Percentiles rank a stretch among this genome's conserved stretches.
These are phyloP conservation scores for Thecamonas trahens DNA, from an alignment of 78 protist species.

Conservation along the genomic window DNA sequence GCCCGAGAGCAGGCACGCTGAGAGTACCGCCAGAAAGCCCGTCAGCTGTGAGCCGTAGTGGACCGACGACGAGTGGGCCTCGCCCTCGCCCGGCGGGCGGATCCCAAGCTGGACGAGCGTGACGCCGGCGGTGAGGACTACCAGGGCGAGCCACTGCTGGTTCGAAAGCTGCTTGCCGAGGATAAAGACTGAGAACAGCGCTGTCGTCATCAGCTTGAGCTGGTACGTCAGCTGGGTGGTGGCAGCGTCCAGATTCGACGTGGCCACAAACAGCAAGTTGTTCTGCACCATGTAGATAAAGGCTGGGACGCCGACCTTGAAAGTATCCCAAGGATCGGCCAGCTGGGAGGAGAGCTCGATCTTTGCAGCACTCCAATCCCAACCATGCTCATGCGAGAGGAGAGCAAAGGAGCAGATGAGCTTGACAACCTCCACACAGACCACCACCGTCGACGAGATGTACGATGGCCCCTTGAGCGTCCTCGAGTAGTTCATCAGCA, in stretches of 20 bases:
- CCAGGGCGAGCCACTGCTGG: constrained; percentile 43
- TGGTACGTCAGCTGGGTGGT: constrained; percentile 66
- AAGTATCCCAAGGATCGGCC: constrained; percentile 6
- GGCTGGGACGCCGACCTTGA: constrained; percentile 47
- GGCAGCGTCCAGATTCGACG: constrained; percentile 50
- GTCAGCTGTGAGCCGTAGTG: no score
- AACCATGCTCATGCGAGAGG: neutral
- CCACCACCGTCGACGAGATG: constrained; percentile 40
- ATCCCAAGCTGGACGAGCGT: constrained; percentile 24
- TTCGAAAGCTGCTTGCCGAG: constrained; percentile 14
- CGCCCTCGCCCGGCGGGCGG: no score
- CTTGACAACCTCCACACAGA: constrained; percentile 34
- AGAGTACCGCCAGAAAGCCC: constrained; percentile 32
- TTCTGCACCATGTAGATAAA: constrained; percentile 49
- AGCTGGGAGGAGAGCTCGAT: neutral
- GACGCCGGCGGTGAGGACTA: constrained; percentile 38
- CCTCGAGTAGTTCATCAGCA: constrained; percentile 35
- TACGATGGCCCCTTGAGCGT: neutral
- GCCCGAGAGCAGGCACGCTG: constrained; percentile 30
- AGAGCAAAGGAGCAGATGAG: neutral
- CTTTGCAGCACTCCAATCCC: neutral
- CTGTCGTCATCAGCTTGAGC: constrained; percentile 60
- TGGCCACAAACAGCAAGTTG: constrained; percentile 55
- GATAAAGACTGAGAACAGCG: constrained; percentile 47
- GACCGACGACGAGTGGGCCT: no score